Conservation (phyloP, 1,139 yeast species). For the Hyphopichia burtonii region DNA sequence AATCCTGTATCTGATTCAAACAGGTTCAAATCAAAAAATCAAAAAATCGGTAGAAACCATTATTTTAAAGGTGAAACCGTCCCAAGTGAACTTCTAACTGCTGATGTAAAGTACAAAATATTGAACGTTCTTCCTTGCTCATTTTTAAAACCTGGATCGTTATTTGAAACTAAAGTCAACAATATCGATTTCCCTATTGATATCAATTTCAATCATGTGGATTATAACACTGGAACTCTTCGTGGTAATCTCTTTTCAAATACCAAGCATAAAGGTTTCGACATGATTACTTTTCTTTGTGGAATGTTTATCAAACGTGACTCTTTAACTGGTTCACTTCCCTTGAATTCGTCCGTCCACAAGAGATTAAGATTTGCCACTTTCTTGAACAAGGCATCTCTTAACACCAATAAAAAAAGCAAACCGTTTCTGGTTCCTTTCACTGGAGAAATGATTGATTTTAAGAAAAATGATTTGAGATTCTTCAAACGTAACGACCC, state of each 20-base stretch:
- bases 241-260: neutral
- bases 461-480: conserved; percentile 35
- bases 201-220: conserved; percentile 8
- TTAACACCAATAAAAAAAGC: neutral
- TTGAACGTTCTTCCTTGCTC: conserved; percentile 18
- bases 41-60: too few relatives aligned
- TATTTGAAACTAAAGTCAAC: neutral
- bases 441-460: conserved; percentile 35
- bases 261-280: neutral
- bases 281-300: neutral
- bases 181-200: too few relatives aligned
- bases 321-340: neutral
- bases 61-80: neutral
- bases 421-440: conserved; percentile 11
- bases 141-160: conserved; percentile 13
- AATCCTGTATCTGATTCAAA: too few relatives aligned
- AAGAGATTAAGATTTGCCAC: neutral
- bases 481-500: conserved; percentile 15
- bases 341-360: neutral
- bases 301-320: neutral
- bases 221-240: conserved; percentile 2
- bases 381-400: neutral
- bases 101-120: conserved; percentile 18
- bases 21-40: too few relatives aligned
- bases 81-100: conserved; percentile 3